Evolutionary conservation across 192 early-diverging fungal genomes (phyloP), one percentile per base, ranked within the genome.

Genomic region (Gaertneriomyces semiglobifer): DNA sequence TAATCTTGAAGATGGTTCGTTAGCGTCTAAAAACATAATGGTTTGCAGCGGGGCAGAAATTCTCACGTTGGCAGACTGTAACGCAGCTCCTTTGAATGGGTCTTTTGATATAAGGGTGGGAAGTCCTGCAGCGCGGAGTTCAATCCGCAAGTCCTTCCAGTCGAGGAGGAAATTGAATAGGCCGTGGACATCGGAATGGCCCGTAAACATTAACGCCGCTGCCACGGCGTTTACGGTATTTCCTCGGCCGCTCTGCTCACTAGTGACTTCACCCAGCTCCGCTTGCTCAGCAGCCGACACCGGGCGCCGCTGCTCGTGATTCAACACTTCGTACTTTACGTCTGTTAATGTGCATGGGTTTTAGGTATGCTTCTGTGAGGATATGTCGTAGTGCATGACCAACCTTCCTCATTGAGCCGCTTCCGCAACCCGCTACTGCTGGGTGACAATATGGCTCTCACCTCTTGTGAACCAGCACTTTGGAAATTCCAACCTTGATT

Each of bases 61-160:
- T 18, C 61, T 33, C 19, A 71, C 69, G 53, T 65, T 14, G 9
- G 69, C 69, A 33, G 40, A 19, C 47, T 64, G 54, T 9, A 71
- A n/a, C 2, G 16, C 8, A 10, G 62, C 61, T 38, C 64, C 33
- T 38, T 64, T 44, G 44, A 71, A 71, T 1, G 69, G 69, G 7
- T 14, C 20, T 7, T 43, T 53, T 12, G 58, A n/a, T 6, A 71
- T 14, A 7, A 71, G 44, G n/a, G 39, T 57, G 1, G 69, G 69
- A 6, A 64, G 25, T 38, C 40, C n/a, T 42, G 12, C 40, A 1
- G 69, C 62, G 6, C 62, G 69, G 4, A 61, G 61, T 10, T 71
- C 69, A 38, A 46, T 63, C 20, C 57, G 52, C 38, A 54, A 62
- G 12, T 71, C 69, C 20, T 16, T 71, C 69, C 69, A 71, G 16